These are phyloP conservation scores for Suhomyces sp. DNA, from an alignment of 805 yeast species.

Conservation along the genomic window DNA sequence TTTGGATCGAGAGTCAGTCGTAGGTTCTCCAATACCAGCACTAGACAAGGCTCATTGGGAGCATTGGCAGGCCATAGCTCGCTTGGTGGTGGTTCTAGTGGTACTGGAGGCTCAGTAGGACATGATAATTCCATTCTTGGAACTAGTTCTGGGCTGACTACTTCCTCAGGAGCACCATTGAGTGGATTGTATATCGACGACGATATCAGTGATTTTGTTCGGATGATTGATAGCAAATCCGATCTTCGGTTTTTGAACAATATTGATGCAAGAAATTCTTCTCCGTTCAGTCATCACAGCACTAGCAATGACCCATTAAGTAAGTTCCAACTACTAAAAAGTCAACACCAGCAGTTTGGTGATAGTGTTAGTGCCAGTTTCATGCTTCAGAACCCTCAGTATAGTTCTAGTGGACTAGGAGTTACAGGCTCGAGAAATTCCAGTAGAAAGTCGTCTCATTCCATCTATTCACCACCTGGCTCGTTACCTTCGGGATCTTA, in stretches of 20 bases:
- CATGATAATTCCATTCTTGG: constrained; percentile 25
- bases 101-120: constrained; percentile 14
- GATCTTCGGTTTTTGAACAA: constrained; percentile 39
- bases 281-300: constrained; percentile 11
- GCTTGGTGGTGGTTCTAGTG: constrained; percentile 10
- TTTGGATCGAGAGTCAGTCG: constrained; percentile 63
- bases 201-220: constrained; percentile 68
- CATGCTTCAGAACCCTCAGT: constrained; percentile 24
- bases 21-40: constrained; percentile 41
- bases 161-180: constrained; percentile 30
- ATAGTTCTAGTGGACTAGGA: constrained; percentile 5
- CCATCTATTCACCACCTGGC: constrained; percentile 24
- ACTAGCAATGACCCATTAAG: constrained; percentile 41
- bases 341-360: constrained; percentile 52
- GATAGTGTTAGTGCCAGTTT: constrained; percentile 55
- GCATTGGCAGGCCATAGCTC: background rate
- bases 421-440: constrained; percentile 17
- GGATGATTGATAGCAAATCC: constrained; percentile 62
- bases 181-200: constrained; percentile 50
- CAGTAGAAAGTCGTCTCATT: constrained; percentile 32
- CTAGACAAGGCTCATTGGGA: constrained; percentile 19
- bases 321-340: constrained; percentile 50
- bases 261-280: constrained; percentile 15
- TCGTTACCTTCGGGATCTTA: constrained; percentile 24
- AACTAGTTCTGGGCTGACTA: constrained; percentile 35